Evolutionary conservation across 257 asterid genomes (phyloP).

Genomic region (Henckelia pumila): DNA sequence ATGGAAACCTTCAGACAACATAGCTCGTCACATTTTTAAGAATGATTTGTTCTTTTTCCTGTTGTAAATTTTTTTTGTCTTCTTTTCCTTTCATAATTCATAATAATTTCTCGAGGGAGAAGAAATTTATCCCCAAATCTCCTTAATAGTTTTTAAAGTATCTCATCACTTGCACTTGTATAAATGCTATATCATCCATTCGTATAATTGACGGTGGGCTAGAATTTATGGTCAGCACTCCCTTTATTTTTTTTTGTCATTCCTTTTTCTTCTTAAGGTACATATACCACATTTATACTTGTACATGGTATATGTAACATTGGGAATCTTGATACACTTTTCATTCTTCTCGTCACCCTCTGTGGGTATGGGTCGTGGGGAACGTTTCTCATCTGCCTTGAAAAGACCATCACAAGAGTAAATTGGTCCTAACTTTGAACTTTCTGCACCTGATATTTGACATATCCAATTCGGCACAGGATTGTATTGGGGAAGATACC

Average conservation of each 20-base stretch:
- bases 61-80: too few relatives aligned
- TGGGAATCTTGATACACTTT: constrained; percentile 20
- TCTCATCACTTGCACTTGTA: background rate
- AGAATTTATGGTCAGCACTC: constrained; percentile 8
- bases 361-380: constrained; percentile 27
- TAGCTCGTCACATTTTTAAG: too few relatives aligned
- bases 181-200: too few relatives aligned
- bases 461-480: constrained; percentile 83
- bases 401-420: constrained; percentile 30
- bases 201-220: too few relatives aligned
- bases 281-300: constrained; percentile 13
- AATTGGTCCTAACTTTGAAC: constrained; percentile 38
- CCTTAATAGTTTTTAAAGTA: background rate
- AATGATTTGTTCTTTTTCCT: too few relatives aligned
- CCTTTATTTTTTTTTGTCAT: background rate
- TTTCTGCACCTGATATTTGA: constrained; percentile 57
- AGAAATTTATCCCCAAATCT: background rate
- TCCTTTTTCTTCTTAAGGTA: constrained; percentile 4
- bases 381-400: constrained; percentile 21
- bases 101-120: too few relatives aligned
- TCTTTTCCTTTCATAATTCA: too few relatives aligned
- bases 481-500: constrained; percentile 93
- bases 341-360: constrained; percentile 21
- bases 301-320: constrained; percentile 19
- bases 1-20: too few relatives aligned